These are phyloP conservation scores for Fusarium subglutinans DNA, from an alignment of 2,329 filamentous ascomycete genomes.

Conservation along the genomic window DNA sequence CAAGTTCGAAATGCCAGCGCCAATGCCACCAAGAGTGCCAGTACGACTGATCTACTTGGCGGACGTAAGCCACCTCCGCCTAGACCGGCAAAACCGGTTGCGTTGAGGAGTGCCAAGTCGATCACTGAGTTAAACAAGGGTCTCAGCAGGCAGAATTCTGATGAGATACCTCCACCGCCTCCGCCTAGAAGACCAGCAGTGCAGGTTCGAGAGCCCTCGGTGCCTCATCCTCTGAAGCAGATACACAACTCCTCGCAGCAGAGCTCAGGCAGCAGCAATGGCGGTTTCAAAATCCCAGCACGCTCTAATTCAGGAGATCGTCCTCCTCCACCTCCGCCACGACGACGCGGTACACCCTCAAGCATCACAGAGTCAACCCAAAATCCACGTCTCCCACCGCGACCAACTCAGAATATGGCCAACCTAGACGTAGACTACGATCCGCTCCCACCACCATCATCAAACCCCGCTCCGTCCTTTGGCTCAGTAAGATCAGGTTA, in stretches of 20 bases:
- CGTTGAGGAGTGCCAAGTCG: conserved; percentile 59
- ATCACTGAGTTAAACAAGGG: conserved; percentile 41
- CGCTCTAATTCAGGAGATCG: conserved; percentile 30
- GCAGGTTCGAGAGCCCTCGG: conserved; percentile 26
- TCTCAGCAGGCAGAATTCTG: conserved; percentile 27
- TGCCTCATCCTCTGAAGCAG: conserved; percentile 52
- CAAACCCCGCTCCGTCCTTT: conserved; percentile 33
- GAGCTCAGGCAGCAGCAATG: conserved; percentile 35
- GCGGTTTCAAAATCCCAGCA: conserved; percentile 21
- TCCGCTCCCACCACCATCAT: conserved; percentile 48
- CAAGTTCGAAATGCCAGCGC: conserved; percentile 40
- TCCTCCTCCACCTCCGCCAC: conserved; percentile 59
- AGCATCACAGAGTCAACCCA: conserved; percentile 33
- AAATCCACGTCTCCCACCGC: conserved; percentile 44
- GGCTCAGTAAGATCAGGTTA: conserved; percentile 42
- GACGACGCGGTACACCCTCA: conserved; percentile 55
- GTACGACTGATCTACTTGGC: conserved; percentile 44
- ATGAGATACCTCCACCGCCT: conserved; percentile 45
- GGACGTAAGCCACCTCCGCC: conserved; percentile 58
- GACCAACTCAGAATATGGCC: conserved; percentile 45
- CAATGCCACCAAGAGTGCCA: conserved; percentile 33
- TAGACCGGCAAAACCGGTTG: conserved; percentile 66
- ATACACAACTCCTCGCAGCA: conserved; percentile 54
- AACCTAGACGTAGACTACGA: conserved; percentile 56
- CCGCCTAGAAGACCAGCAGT: conserved; percentile 48